Base-by-base conservation (phyloP, 768 basidiomycete genomes). In the Suillus cothurnatus region DNA sequence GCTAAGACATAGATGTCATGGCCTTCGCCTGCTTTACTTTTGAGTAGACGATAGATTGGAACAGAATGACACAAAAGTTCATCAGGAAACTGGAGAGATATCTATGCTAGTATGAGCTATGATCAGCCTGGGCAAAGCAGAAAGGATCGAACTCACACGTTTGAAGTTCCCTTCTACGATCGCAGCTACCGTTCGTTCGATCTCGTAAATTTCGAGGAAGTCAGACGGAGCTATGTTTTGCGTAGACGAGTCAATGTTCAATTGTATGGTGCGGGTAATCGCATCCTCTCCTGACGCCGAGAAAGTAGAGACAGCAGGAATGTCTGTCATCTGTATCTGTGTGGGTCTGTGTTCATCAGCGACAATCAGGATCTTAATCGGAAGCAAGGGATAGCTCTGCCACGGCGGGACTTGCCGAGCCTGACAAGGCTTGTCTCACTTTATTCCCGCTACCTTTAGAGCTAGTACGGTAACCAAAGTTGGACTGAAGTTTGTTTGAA, bases 71-170 rank as follows among this genome's bases (percentile, higher is more conserved):
- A 86, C 15, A 99, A 78, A 26, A 98, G 85, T 73, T 97, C 93
- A 74, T 99, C 97, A 0, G 97, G 97, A 70, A 99, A 98, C 76
- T 99, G 97, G 14, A 99, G 84, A 0, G 94, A 94, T 59, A 95
- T 86, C 91, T 95, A 70, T 31, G 41, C 17, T 41, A 50, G 34
- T 26, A 65, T 31, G 23, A 36, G 12, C 31, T 45, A 61, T 43
- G 6, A 61, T 53, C 26, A 28, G 55, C 28, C 8, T 32, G 36
- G 2, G 41, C 12, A 36, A 55, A 36, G 26, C 9, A 21, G 8
- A 2, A 45, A 9, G 15, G 17, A 36, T 49, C 19, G 62, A 36
- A 53, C 87, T 64, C 66, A 94, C 94, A 71, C 91, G 82, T 76
- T 89, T 89, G 78, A 87, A 94, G 66, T 84, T 81, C 2, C 87